Evolutionary conservation across 23 red algal species (phyloP), one percentile per base, ranked within the genome.

Genomic region (Cyanidium caldarium): DNA sequence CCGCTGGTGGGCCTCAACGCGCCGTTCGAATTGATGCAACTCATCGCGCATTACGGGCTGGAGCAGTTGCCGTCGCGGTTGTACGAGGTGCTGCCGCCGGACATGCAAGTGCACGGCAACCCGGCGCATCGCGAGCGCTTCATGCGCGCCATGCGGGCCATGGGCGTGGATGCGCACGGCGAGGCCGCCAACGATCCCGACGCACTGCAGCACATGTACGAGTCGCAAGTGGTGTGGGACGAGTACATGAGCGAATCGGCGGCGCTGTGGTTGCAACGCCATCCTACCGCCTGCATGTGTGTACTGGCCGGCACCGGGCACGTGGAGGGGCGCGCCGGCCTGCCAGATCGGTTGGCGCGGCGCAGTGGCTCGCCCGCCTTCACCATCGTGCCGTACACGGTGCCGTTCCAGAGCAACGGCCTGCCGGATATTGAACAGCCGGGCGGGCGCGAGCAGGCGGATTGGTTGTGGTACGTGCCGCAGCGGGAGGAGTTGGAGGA

Each of bases 241-340:
- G 87, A 94, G 41, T 85, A 79, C 80, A 94, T 94, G 87, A 79
- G 73, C 25, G 76, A 94, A 29, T 77, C 76, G 38, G 80, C 80
- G 0, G 66, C 78, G 0, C 29, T 44, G 66, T 80, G 66, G 5
- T 37, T 94, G n/a, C 5, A 77, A 1, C 34, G 36, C 7, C 44
- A 65, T 15, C 78, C 78, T 15, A 66, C 44, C 16, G 65, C 58
- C 21, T 29, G 76, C 76, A 45, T 94, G 26, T 81, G 84, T 0
- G 70, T 79, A 1, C 46, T 86, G 3, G 83, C 83, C n/a, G 87
- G 87, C 14, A 70, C 76, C 34, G 87, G 73, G 10, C 87, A 94
- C 57, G 80, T 94, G 12, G 87, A 86, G 57, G 75, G 75, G 35
- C 68, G 80, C 28, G 75, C 42, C 69, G 87, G 80, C 2, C 66